Evolutionary conservation across 2,329 filamentous ascomycete species (phyloP).

Genomic region (Aspergillus novoparasiticus): DNA sequence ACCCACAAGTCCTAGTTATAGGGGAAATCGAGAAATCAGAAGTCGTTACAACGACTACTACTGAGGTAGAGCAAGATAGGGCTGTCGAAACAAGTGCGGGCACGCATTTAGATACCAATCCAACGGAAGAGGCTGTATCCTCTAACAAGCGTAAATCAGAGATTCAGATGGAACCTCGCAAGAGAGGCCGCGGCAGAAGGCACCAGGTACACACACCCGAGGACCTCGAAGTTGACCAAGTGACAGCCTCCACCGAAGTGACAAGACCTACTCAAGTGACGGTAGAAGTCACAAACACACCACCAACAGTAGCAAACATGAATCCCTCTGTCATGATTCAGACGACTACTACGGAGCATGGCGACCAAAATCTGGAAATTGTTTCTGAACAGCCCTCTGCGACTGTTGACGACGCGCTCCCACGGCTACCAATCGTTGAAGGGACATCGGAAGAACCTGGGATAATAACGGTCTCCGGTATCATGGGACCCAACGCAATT

Average conservation of each 20-base stretch:
- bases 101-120: neutral
- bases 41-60: neutral
- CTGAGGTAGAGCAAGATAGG: neutral
- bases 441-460: conserved; percentile 1
- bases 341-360: neutral
- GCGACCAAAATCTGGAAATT: neutral
- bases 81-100: neutral
- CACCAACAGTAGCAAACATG: neutral
- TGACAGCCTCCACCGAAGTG: neutral
- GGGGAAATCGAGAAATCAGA: conserved; percentile 1
- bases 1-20: neutral
- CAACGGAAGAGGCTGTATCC: neutral
- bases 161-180: conserved; percentile 1
- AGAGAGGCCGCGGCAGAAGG: conserved; percentile 6
- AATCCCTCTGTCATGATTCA: neutral
- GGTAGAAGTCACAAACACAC: conserved; percentile 3
- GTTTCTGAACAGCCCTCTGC: neutral
- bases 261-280: neutral
- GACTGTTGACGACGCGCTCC: neutral
- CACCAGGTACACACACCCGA: neutral
- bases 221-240: neutral
- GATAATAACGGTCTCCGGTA: conserved; percentile 32
- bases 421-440: neutral
- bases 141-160: conserved; percentile 21
- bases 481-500: conserved; percentile 33